Conservation (phyloP, 305 asterid genomes). For the Fraxinus sp. region DNA sequence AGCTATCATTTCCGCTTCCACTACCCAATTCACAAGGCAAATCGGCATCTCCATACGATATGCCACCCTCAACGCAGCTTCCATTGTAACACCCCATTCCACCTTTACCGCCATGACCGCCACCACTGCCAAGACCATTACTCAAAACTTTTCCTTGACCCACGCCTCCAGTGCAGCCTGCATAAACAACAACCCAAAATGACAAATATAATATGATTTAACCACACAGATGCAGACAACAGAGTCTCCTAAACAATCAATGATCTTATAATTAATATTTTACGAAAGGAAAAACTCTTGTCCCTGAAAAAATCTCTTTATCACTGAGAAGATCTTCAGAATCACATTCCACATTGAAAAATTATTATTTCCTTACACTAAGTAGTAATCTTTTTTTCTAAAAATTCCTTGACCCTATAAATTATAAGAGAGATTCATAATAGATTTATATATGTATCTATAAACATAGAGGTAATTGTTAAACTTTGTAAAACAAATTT, state of each 20-base stretch:
- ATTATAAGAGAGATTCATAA: neutral
- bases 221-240: neutral
- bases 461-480: neutral
- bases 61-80: constrained; percentile 79
- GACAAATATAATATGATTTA: constrained; percentile 15
- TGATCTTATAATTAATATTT: neutral
- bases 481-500: neutral
- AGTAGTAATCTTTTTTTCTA: neutral
- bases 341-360: neutral
- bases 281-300: neutral
- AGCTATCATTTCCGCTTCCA: constrained; percentile 93
- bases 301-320: neutral
- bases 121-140: constrained; percentile 87
- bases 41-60: constrained; percentile 70
- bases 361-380: neutral
- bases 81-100: constrained; percentile 78
- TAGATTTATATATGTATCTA: neutral
- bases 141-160: constrained; percentile 70
- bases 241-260: neutral
- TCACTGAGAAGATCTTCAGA: neutral
- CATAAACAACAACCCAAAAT: constrained; percentile 32
- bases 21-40: constrained; percentile 98
- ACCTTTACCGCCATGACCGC: constrained; percentile 98
- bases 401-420: neutral
- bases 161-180: constrained; percentile 92